These are phyloP conservation scores for Lactarius hengduanensis DNA, from an alignment of 768 basidiomycete species.

Conservation along the genomic window DNA sequence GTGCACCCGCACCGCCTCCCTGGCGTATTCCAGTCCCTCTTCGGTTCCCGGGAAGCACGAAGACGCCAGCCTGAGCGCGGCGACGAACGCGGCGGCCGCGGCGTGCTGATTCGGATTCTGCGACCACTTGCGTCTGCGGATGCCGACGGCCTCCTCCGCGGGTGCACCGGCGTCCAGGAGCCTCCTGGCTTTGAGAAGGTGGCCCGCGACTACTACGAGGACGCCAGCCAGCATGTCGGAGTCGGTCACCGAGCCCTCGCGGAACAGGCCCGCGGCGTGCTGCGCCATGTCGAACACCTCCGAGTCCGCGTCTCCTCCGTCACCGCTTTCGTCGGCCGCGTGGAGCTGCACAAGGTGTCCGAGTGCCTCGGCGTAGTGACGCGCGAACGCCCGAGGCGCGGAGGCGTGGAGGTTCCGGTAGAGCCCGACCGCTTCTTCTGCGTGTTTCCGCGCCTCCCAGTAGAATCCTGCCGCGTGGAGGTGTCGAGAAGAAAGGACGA, in stretches of 20 bases:
- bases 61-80: conserved; percentile 16
- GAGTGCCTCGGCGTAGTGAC: conserved; percentile 20
- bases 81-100: neutral
- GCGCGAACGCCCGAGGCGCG: conserved; percentile 9
- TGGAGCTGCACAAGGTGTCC: conserved; percentile 18
- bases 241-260: conserved; percentile 12
- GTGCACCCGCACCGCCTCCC: conserved; percentile 21
- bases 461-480: conserved; percentile 11
- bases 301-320: neutral
- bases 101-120: neutral
- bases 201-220: conserved; percentile 13
- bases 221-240: conserved; percentile 14
- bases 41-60: conserved; percentile 4
- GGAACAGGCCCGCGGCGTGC: conserved; percentile 19
- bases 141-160: conserved; percentile 16
- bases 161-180: neutral
- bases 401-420: conserved; percentile 11
- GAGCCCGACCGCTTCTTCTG: conserved; percentile 13
- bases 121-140: conserved; percentile 11
- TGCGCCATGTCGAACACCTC: conserved; percentile 24
- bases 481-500: conserved; percentile 19
- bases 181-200: neutral
- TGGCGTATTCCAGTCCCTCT: conserved; percentile 13
- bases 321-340: neutral
- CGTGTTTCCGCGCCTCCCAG: conserved; percentile 19